Percentiles rank a stretch among this genome's conserved stretches.
Conservation (phyloP, 179 eudicot species). For the Carnegiea gigantea region DNA sequence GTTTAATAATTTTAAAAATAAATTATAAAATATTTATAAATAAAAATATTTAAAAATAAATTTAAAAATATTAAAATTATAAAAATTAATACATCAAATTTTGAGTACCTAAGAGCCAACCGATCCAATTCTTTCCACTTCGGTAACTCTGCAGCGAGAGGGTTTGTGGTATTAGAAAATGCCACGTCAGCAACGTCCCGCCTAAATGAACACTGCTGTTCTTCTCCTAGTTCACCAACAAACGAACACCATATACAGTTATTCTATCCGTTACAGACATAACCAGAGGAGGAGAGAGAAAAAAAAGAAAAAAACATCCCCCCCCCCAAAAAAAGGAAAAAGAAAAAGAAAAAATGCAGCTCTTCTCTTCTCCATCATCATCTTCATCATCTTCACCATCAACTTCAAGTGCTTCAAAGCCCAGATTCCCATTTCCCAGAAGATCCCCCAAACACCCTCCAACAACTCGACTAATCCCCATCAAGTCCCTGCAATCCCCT, state of each 20-base stretch:
- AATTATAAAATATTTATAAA: too few species aligned
- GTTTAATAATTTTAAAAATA: too few species aligned
- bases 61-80: too few species aligned
- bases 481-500: constrained; percentile 36
- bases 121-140: too few species aligned
- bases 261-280: constrained; percentile 9
- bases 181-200: constrained; percentile 26
- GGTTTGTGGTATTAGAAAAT: too few species aligned
- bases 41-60: too few species aligned
- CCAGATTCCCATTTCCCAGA: constrained; percentile 16
- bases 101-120: too few species aligned
- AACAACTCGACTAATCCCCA: constrained; percentile 23
- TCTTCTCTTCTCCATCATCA: constrained; percentile 27
- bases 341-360: constrained; percentile 26
- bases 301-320: background rate
- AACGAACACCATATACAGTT: constrained; percentile 2
- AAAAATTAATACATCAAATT: too few species aligned
- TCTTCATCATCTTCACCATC: constrained; percentile 33
- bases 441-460: constrained; percentile 28
- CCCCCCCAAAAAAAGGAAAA: background rate
- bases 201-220: background rate
- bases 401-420: constrained; percentile 16
- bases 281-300: background rate
- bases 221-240: background rate
- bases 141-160: too few species aligned